Percentiles rank a stretch among this genome's conserved stretches.
Evolutionary conservation across 495 filamentous ascomycete genomes (phyloP).

Genomic region (Daldinia caldariorum): DNA sequence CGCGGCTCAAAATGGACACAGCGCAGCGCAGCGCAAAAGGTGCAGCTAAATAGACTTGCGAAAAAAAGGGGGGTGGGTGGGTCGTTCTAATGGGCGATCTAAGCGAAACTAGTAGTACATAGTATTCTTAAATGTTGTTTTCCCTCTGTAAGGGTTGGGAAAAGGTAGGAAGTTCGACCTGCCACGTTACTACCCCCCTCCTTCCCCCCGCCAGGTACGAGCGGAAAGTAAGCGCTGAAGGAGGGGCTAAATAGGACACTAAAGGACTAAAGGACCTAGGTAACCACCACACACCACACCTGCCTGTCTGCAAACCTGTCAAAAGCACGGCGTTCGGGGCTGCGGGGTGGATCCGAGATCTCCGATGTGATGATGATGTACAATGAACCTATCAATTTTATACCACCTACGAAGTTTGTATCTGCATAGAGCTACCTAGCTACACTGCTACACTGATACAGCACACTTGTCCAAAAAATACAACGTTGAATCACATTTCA

Average conservation of each 20-base stretch:
- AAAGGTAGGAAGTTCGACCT: constrained; percentile 11
- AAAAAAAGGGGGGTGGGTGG: constrained; percentile 13
- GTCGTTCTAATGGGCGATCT: constrained; percentile 31
- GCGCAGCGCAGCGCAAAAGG: neutral
- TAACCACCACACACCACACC: no score
- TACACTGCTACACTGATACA: no score
- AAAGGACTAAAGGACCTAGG: neutral
- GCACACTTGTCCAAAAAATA: no score
- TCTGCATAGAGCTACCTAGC: neutral
- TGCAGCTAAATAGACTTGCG: no score
- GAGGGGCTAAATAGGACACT: neutral
- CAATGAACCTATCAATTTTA: neutral
- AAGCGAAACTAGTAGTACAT: constrained; percentile 32
- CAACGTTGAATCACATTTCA: no score
- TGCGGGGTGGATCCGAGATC: constrained; percentile 13
- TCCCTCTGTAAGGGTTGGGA: constrained; percentile 22
- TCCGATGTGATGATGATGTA: neutral
- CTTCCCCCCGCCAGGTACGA: constrained; percentile 32
- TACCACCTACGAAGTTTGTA: neutral
- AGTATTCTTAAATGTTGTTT: constrained; percentile 14
- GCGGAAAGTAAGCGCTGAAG: constrained; percentile 18
- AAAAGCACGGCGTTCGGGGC: neutral
- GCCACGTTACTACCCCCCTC: no score
- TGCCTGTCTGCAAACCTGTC: neutral
- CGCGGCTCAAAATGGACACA: constrained; percentile 31